These are phyloP conservation scores for Ophiobolus disseminans DNA, from an alignment of 2,329 filamentous ascomycete genomes.

Conservation along the genomic window DNA sequence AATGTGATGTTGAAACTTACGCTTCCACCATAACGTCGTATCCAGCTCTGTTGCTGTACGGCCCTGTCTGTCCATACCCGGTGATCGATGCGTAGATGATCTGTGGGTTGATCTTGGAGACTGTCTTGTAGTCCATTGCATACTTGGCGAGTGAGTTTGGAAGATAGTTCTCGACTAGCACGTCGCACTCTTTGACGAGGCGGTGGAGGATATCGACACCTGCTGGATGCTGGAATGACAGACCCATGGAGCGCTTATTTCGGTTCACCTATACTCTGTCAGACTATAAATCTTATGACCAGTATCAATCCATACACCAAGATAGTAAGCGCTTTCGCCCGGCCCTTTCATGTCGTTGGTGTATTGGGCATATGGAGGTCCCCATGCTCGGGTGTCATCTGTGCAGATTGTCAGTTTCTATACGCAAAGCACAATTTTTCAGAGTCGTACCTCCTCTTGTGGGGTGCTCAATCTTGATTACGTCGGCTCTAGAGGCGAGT, in stretches of 20 bases:
- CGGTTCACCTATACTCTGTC: slow-evolving; percentile 74
- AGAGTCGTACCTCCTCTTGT: slow-evolving; percentile 45
- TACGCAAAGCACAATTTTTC: too few species aligned
- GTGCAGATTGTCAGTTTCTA: slow-evolving; percentile 52
- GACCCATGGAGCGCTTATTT: slow-evolving; percentile 92
- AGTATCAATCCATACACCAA: slow-evolving; percentile 68
- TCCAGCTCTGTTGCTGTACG: slow-evolving; percentile 83
- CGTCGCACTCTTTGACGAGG: slow-evolving; percentile 83
- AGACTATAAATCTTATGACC: neutral
- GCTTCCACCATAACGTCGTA: slow-evolving; percentile 99
- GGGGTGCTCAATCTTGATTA: slow-evolving; percentile 97
- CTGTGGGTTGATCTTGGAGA: slow-evolving; percentile 80
- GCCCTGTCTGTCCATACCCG: slow-evolving; percentile 94
- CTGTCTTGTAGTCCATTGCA: slow-evolving; percentile 81
- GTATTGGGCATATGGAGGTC: slow-evolving; percentile 89
- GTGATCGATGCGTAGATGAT: slow-evolving; percentile 97
- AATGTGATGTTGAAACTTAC: slow-evolving; percentile 35
- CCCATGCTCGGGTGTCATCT: slow-evolving; percentile 96
- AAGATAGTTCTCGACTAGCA: slow-evolving; percentile 96
- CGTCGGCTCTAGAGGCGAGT: slow-evolving; percentile 72
- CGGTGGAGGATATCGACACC: slow-evolving; percentile 88
- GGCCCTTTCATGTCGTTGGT: slow-evolving; percentile 67
- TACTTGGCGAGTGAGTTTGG: slow-evolving; percentile 91
- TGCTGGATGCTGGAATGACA: slow-evolving; percentile 86
- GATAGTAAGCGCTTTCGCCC: slow-evolving; percentile 93